Evolutionary conservation across 2,329 filamentous ascomycete genomes (phyloP), one percentile per base, ranked within the genome.

Genomic region (Epichloe hybrida): DNA sequence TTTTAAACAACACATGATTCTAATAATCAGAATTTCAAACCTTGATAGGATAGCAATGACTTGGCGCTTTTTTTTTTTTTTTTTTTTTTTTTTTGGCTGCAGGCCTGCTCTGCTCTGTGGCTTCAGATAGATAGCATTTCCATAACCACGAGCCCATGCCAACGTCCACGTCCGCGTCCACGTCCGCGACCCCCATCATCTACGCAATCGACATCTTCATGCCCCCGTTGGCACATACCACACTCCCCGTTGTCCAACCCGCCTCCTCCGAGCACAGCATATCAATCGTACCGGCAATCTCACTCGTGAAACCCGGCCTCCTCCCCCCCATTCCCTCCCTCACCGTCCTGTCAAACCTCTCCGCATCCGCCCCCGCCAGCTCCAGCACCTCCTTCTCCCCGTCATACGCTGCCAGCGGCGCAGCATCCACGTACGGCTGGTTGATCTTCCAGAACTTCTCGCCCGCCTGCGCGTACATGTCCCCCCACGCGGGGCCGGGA

Each of bases 251-350:
- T 52, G 79, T 81, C 82, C 83, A 87, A 2, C 72, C 76, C 40
- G 73, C 74, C 63, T 87, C 83, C 11, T 74, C 73, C 6, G 75
- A 76, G 62, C 83, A 86, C 40, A 87, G 68, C 81, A 87, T 85
- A 8, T 76, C 83, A 45, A 87, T 78, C 5, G 84, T 76, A 1
- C 82, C 83, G 0, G 83, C 84, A 65, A 87, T 73, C 66, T 87
- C 84, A 40, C 53, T 54, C 7, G 63, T 62, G 48, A 68, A 67
- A 2, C 63, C 66, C 1, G 66, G 66, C 21, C 66, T 53, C 50
- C 62, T 55, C 3, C 61, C 64, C 4, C 64, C 64, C 66, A 67
- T 67, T 5, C 53, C 54, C 50, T 61, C 59, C 48, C 60, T 59
- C 41, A 68, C 65, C 27, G 57, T 61, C 53, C 51, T 57, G 50